phyloP scores from a whole-genome alignment of 2,329 filamentous ascomycete species.

The Fusarium tuaranense region DNA sequence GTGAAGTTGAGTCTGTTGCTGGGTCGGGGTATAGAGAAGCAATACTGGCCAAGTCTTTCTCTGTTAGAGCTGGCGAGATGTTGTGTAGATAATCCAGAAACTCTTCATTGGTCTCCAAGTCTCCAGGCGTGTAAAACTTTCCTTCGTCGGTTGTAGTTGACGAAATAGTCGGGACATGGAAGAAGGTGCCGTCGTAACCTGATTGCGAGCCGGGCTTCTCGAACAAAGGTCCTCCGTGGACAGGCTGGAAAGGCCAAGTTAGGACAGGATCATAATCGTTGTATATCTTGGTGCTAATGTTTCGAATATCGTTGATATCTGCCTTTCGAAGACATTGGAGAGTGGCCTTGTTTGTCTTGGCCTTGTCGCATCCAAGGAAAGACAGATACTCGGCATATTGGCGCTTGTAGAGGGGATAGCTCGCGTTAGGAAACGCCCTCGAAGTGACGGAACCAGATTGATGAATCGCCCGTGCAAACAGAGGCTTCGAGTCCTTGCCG shows the following conservation, averaged over 20 bases:
- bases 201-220: conserved; percentile 59
- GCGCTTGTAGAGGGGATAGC: conserved; percentile 47
- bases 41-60: conserved; percentile 45
- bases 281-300: conserved; percentile 54
- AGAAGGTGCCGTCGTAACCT: conserved; percentile 53
- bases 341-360: conserved; percentile 45
- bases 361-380: conserved; percentile 45
- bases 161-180: conserved; percentile 52
- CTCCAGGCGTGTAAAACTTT: conserved; percentile 48
- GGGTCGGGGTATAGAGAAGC: conserved; percentile 52
- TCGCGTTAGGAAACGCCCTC: conserved; percentile 50
- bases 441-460: conserved; percentile 54
- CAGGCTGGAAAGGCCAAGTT: conserved; percentile 63
- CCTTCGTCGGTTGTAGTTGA: conserved; percentile 52
- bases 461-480: conserved; percentile 51
- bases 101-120: conserved; percentile 50
- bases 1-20: conserved; percentile 47
- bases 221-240: conserved; percentile 57
- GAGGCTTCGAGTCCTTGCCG: conserved; percentile 41
- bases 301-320: conserved; percentile 50
- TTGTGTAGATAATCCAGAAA: conserved; percentile 52
- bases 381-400: conserved; percentile 48
- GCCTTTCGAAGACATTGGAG: conserved; percentile 54
- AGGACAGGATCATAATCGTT: conserved; percentile 52
- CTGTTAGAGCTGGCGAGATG: conserved; percentile 47